Evolutionary conservation across 345 rosid genomes (phyloP), one percentile per base, ranked within the genome.

Genomic region (Alliaria petiolata): DNA sequence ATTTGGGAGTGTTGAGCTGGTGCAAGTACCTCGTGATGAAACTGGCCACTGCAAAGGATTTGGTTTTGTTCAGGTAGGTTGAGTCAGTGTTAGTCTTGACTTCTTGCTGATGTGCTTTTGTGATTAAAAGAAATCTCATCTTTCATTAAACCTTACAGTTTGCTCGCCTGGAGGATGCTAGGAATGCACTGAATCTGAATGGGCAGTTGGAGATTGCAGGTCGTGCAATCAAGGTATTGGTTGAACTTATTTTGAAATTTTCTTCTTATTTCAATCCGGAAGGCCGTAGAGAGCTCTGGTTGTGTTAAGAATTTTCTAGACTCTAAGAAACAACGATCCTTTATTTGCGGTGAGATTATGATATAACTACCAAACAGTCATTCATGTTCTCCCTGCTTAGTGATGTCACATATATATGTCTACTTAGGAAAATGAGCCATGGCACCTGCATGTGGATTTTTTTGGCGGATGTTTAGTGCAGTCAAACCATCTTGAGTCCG

Each of bases 1-100:
- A 47, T 95, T 95, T 74, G 99, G 99, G 71, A 62, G 79, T 16
- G 99, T 95, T 76, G 99, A 95, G 86, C 79, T 95, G 79, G 99
- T 95, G 71, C 99, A 95, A 52, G 81, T 95, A 77, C 98, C 99
- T 7, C 83, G 83, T 65, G 98, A 95, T 69, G 98, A 89, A 82
- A 73, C 83, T 67, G 93, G 98, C 14, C 90, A 65, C 39, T 95
- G 93, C 83, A 91, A 95, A 82, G 99, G 99, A 66, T 91, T 87
- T 85, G 99, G 96, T 56, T 95, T 91, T 81, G 89, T 95, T 71
- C 99, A 89, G 98, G 99, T 86, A 61, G 59, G 88, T 80, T 26
- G 42, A 52, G 62, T n/a, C 30, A n/a, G 15, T 62, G 45, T 6
- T 45, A 19, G 17, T 47, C 15, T 46, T 56, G 51, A 22, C 20